phyloP scores from a whole-genome alignment of 495 filamentous ascomycete species.

The Clohesyomyces aquaticus region DNA sequence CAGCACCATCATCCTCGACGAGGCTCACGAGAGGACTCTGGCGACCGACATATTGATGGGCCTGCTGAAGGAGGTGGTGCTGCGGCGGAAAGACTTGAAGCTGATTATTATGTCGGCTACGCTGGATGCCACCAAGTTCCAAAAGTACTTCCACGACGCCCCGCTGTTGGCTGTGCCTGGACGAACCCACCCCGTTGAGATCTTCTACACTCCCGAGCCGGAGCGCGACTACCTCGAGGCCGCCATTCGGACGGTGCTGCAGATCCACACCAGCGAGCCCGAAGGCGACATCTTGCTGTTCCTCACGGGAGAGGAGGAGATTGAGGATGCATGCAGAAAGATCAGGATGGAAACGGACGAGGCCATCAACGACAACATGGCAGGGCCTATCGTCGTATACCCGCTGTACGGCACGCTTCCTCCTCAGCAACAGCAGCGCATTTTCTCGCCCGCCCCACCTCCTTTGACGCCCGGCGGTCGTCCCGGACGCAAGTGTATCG shows the following conservation, averaged over 20 bases:
- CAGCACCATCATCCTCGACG: slow-evolving; percentile 97
- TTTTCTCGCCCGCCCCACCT: slow-evolving; percentile 86
- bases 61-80: slow-evolving; percentile 81
- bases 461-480: slow-evolving; percentile 72
- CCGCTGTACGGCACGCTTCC: slow-evolving; percentile 93
- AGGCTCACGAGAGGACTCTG: slow-evolving; percentile 94
- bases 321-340: slow-evolving; percentile 93
- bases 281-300: slow-evolving; percentile 97
- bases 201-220: slow-evolving; percentile 96
- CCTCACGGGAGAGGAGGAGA: slow-evolving; percentile 98
- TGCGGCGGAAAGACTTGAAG: slow-evolving; percentile 82
- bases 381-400: slow-evolving; percentile 86
- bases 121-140: slow-evolving; percentile 95
- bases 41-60: slow-evolving; percentile 97
- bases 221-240: slow-evolving; percentile 97
- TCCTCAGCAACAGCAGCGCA: slow-evolving; percentile 88
- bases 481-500: slow-evolving; percentile 91
- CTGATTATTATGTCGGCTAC: slow-evolving; percentile 99
- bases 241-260: slow-evolving; percentile 88
- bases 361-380: slow-evolving; percentile 85
- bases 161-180: slow-evolving; percentile 93
- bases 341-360: slow-evolving; percentile 89
- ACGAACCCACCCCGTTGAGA: slow-evolving; percentile 94
- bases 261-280: slow-evolving; percentile 89
- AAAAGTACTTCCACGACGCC: slow-evolving; percentile 94